Conservation (phyloP, 1,139 yeast genomes). For the Sugiyamaella pinicola region DNA sequence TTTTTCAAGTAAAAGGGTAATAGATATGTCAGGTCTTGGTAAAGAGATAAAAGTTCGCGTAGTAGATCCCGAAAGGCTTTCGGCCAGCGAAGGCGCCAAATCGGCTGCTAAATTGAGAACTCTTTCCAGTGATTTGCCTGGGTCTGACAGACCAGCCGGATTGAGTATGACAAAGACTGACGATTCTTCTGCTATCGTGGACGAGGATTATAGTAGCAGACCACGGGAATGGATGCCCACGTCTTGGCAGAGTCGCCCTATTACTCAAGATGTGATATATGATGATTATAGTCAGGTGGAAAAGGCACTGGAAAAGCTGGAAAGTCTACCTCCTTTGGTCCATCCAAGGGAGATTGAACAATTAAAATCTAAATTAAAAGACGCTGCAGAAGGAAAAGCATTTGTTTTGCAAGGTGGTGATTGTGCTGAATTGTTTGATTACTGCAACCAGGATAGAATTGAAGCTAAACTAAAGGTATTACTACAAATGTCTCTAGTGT, state of each 20-base stretch:
- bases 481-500: conserved; percentile 49
- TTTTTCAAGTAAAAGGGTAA: background rate
- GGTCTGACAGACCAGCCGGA: conserved; percentile 20
- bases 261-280: conserved; percentile 49
- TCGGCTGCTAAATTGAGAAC: conserved; percentile 45
- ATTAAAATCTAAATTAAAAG: conserved; percentile 41
- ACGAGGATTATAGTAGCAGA: background rate
- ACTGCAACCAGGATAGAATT: conserved; percentile 47
- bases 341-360: conserved; percentile 45
- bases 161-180: conserved; percentile 12
- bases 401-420: conserved; percentile 52
- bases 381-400: conserved; percentile 49
- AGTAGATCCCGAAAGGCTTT: conserved; percentile 42
- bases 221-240: conserved; percentile 44
- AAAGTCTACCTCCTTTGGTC: conserved; percentile 48
- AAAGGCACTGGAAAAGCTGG: conserved; percentile 46
- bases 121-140: conserved; percentile 36
- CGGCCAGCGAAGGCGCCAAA: conserved; percentile 44
- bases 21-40: conserved; percentile 2
- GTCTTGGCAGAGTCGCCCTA: conserved; percentile 49
- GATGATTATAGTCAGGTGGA: conserved; percentile 45
- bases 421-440: conserved; percentile 50
- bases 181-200: background rate
- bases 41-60: conserved; percentile 34
- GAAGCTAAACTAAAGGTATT: conserved; percentile 48